These are phyloP conservation scores for Ceriops zippeliana DNA, from an alignment of 345 rosid genomes.

Conservation along the genomic window DNA sequence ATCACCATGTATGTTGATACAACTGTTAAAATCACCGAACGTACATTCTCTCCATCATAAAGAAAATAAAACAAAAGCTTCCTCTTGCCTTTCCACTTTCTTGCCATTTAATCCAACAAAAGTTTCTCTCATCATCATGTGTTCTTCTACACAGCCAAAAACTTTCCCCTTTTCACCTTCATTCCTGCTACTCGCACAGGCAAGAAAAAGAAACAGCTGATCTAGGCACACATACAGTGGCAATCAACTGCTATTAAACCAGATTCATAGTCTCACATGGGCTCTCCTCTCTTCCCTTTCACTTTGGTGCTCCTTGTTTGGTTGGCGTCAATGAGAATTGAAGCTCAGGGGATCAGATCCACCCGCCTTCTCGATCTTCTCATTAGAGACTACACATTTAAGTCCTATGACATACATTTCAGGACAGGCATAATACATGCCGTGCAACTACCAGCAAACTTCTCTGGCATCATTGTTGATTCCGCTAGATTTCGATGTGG, in stretches of 20 bases:
- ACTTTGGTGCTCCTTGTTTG: constrained; percentile 24
- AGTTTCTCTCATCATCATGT: constrained; percentile 21
- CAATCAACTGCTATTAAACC: constrained; percentile 5
- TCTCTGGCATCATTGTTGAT: constrained; percentile 67
- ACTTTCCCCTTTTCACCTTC: constrained; percentile 30
- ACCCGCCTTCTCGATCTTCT: constrained; percentile 60
- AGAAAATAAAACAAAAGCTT: constrained; percentile 3
- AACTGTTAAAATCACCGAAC: constrained; percentile 1
- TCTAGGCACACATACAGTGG: background rate
- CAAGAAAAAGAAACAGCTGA: constrained; percentile 11
- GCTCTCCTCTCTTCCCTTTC: constrained; percentile 27
- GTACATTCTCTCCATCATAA: constrained; percentile 7
- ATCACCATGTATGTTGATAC: background rate
- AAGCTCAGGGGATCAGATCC: constrained; percentile 52
- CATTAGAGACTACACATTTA: constrained; percentile 67
- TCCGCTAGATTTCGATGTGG: constrained; percentile 78
- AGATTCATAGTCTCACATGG: constrained; percentile 29
- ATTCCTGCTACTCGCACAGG: constrained; percentile 17
- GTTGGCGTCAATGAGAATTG: constrained; percentile 18
- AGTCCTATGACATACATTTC: constrained; percentile 43
- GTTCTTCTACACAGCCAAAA: constrained; percentile 10
- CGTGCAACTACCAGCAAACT: constrained; percentile 58
- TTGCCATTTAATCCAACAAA: constrained; percentile 35
- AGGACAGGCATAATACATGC: constrained; percentile 56
- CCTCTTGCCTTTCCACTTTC: constrained; percentile 17